These are phyloP conservation scores for Lentithecium fluviatile DNA, from an alignment of 495 filamentous ascomycete genomes.

Conservation along the genomic window DNA sequence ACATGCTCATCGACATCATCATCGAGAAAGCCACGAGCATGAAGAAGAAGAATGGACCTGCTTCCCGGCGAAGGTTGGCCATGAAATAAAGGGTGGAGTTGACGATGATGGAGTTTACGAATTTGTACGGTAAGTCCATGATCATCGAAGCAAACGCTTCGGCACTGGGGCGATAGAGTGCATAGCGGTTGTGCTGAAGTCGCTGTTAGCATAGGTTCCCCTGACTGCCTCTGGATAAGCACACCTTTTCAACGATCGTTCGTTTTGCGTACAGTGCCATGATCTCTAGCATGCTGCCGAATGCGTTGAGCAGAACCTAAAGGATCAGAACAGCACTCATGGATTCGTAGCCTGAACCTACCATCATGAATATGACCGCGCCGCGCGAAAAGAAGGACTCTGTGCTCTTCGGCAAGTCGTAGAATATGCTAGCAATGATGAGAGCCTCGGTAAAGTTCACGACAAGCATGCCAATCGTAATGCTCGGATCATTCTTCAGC, in stretches of 20 bases:
- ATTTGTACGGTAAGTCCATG: constrained; percentile 65
- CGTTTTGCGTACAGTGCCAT: constrained; percentile 80
- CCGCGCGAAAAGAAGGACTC: constrained; percentile 70
- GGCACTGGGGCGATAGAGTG: constrained; percentile 82
- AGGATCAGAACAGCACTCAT: too few relatives aligned
- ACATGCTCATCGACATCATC: constrained; percentile 65
- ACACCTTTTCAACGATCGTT: constrained; percentile 79
- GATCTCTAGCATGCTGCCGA: constrained; percentile 72
- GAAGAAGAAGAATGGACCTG: constrained; percentile 75
- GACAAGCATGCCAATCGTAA: constrained; percentile 65
- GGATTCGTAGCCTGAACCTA: constrained; percentile 35
- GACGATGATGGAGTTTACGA: constrained; percentile 53
- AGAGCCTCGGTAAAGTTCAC: constrained; percentile 72
- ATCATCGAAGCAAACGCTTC: constrained; percentile 79
- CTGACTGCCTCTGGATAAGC: background rate
- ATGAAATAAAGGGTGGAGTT: constrained; percentile 82
- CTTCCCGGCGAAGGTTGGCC: constrained; percentile 67
- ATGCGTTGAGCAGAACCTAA: constrained; percentile 67
- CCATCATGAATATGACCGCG: constrained; percentile 77
- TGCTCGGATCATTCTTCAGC: constrained; percentile 64
- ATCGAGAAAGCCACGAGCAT: constrained; percentile 63
- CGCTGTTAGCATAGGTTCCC: too few relatives aligned
- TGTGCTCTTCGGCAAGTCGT: constrained; percentile 61
- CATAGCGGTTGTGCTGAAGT: constrained; percentile 64
- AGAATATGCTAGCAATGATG: constrained; percentile 78